phyloP scores from a whole-genome alignment of 768 basidiomycete species.

The Lentinula aciculospora region DNA sequence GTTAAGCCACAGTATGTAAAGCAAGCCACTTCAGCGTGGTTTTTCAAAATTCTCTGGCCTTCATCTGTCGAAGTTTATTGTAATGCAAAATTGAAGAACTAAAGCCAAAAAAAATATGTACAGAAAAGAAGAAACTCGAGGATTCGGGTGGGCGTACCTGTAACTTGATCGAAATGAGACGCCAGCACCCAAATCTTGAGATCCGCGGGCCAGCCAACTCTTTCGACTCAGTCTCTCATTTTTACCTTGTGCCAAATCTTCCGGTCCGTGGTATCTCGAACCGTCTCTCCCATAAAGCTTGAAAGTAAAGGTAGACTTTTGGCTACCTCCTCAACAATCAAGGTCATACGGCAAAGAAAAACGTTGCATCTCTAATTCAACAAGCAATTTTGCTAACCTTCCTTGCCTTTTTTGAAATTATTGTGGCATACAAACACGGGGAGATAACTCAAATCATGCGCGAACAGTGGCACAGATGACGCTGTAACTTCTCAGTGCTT shows the following conservation, averaged over 20 bases:
- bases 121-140: not conserved
- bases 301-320: too few relatives aligned
- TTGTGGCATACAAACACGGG: not conserved
- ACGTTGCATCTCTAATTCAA: not conserved
- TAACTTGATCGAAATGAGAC: not conserved
- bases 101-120: not conserved
- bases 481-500: not conserved
- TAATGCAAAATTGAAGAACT: not conserved
- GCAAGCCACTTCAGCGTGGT: not conserved
- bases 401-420: not conserved
- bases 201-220: slow-evolving; percentile 2
- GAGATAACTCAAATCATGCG: not conserved
- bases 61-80: not conserved
- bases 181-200: slow-evolving; percentile 5
- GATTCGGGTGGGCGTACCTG: slow-evolving; percentile 1
- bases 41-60: not conserved
- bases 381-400: not conserved
- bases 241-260: not conserved
- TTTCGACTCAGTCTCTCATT: not conserved
- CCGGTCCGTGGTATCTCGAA: not conserved
- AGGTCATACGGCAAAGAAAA: not conserved
- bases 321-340: too few relatives aligned
- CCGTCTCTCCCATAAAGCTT: not conserved
- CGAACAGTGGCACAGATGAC: not conserved
- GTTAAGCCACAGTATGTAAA: slow-evolving; percentile 6